Percentiles rank a stretch among this genome's conserved stretches.
Evolutionary conservation across 1,284 basidiomycete species (phyloP).

Genomic region (Erythrobasidium hasegawianum): DNA sequence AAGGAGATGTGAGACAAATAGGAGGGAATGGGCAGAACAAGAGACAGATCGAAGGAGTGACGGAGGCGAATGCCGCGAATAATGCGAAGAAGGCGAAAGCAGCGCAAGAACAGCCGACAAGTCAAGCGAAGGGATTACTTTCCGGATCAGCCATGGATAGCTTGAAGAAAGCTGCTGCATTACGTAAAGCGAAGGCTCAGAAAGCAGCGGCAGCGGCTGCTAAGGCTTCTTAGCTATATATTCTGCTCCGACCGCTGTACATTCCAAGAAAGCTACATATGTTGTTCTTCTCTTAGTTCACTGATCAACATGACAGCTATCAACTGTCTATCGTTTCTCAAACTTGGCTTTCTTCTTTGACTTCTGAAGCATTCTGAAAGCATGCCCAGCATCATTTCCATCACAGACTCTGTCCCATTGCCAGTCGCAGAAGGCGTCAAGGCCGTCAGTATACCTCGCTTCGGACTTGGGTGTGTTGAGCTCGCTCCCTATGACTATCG

Average conservation of each 20-base stretch:
- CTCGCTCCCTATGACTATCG: no score
- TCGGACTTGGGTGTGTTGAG: conserved; percentile 16
- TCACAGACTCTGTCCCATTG: conserved; percentile 20
- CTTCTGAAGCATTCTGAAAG: not conserved
- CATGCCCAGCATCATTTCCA: not conserved
- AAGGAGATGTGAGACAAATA: conserved; percentile 13
- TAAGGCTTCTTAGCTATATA: not conserved
- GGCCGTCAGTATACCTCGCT: conserved; percentile 19
- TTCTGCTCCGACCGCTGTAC: no score
- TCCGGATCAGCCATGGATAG: conserved; percentile 31
- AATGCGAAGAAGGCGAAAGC: not conserved
- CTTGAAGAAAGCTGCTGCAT: conserved; percentile 32
- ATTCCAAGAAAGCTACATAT: no score
- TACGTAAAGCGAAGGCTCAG: conserved; percentile 24
- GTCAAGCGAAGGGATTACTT: conserved; percentile 22
- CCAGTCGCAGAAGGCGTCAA: conserved; percentile 22
- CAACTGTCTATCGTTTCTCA: not conserved
- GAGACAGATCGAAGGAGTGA: not conserved
- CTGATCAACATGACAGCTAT: no score
- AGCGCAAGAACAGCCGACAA: not conserved
- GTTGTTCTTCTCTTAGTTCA: no score
- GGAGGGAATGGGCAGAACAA: not conserved
- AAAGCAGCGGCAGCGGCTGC: conserved; percentile 13
- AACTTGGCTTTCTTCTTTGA: not conserved
- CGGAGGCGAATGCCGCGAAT: not conserved